These are phyloP conservation scores for Hypholoma fasciculare DNA, from an alignment of 768 basidiomycete species.

Conservation along the genomic window DNA sequence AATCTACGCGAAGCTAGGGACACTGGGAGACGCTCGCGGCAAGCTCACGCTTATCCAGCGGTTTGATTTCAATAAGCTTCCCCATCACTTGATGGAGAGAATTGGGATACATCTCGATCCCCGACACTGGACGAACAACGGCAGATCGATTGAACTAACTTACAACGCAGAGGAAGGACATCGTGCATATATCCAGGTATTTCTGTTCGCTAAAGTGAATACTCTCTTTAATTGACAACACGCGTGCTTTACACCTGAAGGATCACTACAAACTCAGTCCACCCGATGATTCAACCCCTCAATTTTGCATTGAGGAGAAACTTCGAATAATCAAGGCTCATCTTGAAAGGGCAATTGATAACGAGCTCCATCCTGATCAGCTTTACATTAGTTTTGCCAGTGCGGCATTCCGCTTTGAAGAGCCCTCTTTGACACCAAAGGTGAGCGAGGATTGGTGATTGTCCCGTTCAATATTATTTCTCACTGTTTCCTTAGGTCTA, in stretches of 20 bases:
- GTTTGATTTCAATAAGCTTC: slow-evolving; percentile 41
- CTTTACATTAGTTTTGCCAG: slow-evolving; percentile 50
- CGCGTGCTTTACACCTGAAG: background rate
- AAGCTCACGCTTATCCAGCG: slow-evolving; percentile 53
- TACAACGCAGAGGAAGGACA: slow-evolving; percentile 38
- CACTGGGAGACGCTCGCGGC: slow-evolving; percentile 51
- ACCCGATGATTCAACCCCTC: slow-evolving; percentile 29
- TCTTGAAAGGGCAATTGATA: slow-evolving; percentile 38
- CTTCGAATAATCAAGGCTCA: slow-evolving; percentile 39
- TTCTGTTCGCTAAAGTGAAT: background rate
- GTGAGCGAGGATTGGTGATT: slow-evolving; percentile 17
- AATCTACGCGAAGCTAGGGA: slow-evolving; percentile 35
- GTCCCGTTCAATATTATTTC: background rate
- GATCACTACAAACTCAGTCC: slow-evolving; percentile 24
- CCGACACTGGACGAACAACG: slow-evolving; percentile 48
- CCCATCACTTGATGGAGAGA: slow-evolving; percentile 34
- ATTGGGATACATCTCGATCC: slow-evolving; percentile 46
- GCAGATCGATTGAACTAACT: slow-evolving; percentile 39
- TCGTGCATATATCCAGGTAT: slow-evolving; percentile 44
- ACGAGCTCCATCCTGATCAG: slow-evolving; percentile 34
- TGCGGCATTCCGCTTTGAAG: slow-evolving; percentile 36
- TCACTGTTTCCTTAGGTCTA: slow-evolving; percentile 30
- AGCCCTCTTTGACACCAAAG: slow-evolving; percentile 34
- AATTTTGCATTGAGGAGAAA: slow-evolving; percentile 41
- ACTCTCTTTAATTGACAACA: too few species aligned